Evolutionary conservation across 78 protist species (phyloP), one percentile per base, ranked within the genome.

Genomic region (Dictyostelium capitatum): DNA sequence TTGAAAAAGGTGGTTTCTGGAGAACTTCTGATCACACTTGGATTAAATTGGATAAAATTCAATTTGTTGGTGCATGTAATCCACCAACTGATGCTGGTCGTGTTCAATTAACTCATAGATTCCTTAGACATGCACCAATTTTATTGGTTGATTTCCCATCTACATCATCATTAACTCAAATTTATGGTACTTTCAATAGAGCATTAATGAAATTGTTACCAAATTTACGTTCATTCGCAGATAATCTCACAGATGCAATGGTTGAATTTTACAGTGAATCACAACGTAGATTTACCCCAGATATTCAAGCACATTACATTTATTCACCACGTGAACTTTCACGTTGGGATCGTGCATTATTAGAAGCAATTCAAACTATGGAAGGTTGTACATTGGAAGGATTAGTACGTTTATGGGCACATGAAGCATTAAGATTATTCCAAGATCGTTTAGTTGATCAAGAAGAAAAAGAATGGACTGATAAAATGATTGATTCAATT

Each of bases 1-100:
- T 97, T 32, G 99, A 98, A 83, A 95, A 80, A 37, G 99, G 99
- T 43, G 99, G 99, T 17, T 99, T 98, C 96, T 99, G 98, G 99
- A 65, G 95, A 41, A 82, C 92, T 4, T 83, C 93, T 4, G 97
- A 83, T 32, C 92, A 95, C 78, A 59, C 93, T 28, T 98, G 98
- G 98, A 95, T 98, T 28, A 8, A 37, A 25, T 82, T 99, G 14
- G 98, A 98, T 75, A 95, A 98, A 43, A 79, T 99, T 11, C 99
- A 97, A 82, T 89, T 97, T 81, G 97, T 96, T 25, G 99, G 98
- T 11, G 99, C 99, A 12, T 99, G 99, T 91, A 98, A 99, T 85
- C 99, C 99, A 15, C 99, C 99, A 69, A 98, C 99, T 3, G 99
- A 98, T 75, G 97, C 99, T 12, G 99, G 99, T 41, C 98, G 99